phyloP scores from a whole-genome alignment of 768 basidiomycete genomes.

The Tephrocybe sp. region DNA sequence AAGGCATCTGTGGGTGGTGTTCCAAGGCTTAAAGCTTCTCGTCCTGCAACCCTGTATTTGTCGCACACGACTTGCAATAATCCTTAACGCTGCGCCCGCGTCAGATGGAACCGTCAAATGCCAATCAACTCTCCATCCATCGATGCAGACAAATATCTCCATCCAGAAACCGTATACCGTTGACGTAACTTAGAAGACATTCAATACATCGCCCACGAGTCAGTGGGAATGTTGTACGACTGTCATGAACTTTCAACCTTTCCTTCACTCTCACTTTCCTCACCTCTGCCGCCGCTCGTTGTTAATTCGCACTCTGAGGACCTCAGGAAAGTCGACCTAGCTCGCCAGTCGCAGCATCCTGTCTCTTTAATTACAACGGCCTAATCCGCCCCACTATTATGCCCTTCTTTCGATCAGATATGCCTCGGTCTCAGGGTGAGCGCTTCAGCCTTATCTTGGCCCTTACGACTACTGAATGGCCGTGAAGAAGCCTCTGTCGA shows the following conservation, averaged over 20 bases:
- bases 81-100: not conserved
- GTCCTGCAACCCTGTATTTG: not conserved
- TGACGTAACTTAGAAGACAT: not conserved
- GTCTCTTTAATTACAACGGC: not conserved
- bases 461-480: no score
- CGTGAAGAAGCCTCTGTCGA: no score
- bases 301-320: not conserved
- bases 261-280: not conserved
- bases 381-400: conserved; percentile 1
- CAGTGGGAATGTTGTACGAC: not conserved
- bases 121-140: not conserved
- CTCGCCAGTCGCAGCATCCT: conserved; percentile 2
- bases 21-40: not conserved
- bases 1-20: no score
- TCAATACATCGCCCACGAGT: not conserved
- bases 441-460: no score
- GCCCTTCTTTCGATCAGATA: conserved; percentile 3
- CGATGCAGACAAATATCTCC: not conserved
- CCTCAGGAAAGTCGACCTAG: conserved; percentile 11
- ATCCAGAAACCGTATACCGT: not conserved
- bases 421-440: conserved; percentile 5
- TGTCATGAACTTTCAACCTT: not conserved
- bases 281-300: not conserved
- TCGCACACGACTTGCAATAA: not conserved
- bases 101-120: not conserved